Conservation (phyloP, 139 green algal species). For the Tetraselmis striata region DNA sequence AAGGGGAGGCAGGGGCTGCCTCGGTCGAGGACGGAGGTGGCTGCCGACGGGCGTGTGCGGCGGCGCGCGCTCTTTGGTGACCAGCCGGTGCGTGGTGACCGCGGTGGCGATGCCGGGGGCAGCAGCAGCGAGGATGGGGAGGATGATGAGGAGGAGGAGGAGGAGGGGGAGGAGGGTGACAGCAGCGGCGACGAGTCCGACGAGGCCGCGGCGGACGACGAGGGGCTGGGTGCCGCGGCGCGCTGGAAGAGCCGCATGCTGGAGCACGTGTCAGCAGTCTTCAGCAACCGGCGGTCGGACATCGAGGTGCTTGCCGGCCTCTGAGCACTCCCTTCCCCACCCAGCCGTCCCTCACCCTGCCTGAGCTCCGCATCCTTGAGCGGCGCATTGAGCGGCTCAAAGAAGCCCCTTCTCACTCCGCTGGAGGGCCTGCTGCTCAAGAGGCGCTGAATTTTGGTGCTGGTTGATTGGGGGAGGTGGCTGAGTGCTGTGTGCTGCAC, state of each 20-base stretch:
- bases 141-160: slow-evolving; percentile 13
- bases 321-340: no score
- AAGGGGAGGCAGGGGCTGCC: neutral
- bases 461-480: no score
- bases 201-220: slow-evolving; percentile 17
- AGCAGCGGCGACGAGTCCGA: slow-evolving; percentile 3
- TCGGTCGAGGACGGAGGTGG: slow-evolving; percentile 6
- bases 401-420: no score
- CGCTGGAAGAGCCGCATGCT: slow-evolving; percentile 30
- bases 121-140: slow-evolving; percentile 3
- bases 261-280: neutral
- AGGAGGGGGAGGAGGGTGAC: neutral
- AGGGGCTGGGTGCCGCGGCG: slow-evolving; percentile 31
- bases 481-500: neutral
- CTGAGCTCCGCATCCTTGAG: no score
- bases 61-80: slow-evolving; percentile 46
- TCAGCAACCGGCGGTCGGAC: neutral
- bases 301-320: neutral
- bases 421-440: no score
- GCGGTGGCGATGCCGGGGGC: neutral
- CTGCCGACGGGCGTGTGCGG: slow-evolving; percentile 36
- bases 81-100: slow-evolving; percentile 3
- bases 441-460: no score
- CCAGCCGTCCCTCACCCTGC: no score
- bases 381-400: no score